Conservation (phyloP, 2,329 filamentous ascomycete genomes). For the Aulographum hederae region DNA sequence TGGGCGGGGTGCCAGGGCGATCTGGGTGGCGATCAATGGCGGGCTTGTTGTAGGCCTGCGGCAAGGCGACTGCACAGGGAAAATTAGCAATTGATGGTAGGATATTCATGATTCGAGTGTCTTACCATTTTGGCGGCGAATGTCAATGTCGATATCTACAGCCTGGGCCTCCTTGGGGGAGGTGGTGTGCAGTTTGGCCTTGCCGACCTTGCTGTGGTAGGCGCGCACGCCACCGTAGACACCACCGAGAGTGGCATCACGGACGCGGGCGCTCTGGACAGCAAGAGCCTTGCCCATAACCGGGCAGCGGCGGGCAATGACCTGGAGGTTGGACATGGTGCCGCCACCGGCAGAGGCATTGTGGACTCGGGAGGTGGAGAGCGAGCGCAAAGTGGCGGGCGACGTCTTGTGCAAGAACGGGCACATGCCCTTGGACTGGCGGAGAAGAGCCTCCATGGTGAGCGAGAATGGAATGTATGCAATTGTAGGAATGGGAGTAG, state of each 20-base stretch:
- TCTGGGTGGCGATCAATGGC: constrained; percentile 5
- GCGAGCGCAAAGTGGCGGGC: constrained; percentile 72
- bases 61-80: too few relatives aligned
- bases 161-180: constrained; percentile 59
- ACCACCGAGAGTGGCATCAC: constrained; percentile 25
- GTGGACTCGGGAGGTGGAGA: constrained; percentile 54
- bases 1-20: constrained; percentile 24
- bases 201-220: constrained; percentile 31
- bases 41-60: constrained; percentile 6
- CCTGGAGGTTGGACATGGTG: constrained; percentile 92
- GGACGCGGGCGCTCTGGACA: constrained; percentile 46
- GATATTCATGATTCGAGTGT: too few relatives aligned
- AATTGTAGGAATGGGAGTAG: too few relatives aligned
- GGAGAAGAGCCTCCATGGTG: constrained; percentile 83
- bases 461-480: too few relatives aligned
- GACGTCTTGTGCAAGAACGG: constrained; percentile 93
- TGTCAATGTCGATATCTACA: constrained; percentile 41
- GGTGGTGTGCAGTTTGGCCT: constrained; percentile 68
- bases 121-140: too few relatives aligned
- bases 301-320: constrained; percentile 84
- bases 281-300: constrained; percentile 97
- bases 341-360: constrained; percentile 64
- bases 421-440: constrained; percentile 92
- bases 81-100: too few relatives aligned
- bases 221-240: constrained; percentile 30